phyloP scores from a whole-genome alignment of 2,329 filamentous ascomycete species.

The Fusarium verticillioides region DNA sequence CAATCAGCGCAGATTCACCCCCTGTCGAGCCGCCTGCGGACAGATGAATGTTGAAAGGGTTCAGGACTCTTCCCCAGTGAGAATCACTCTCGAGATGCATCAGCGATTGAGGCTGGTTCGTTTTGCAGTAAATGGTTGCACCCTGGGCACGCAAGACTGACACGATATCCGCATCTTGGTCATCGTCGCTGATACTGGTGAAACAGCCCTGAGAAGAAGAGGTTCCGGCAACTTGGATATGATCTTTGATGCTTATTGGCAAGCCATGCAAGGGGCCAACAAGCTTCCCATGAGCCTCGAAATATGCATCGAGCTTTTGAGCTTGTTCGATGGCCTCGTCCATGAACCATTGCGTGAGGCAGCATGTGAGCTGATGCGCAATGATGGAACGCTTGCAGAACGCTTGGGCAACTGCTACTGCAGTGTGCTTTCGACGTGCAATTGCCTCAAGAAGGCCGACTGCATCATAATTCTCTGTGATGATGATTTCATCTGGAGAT shows the following conservation, averaged over 20 bases:
- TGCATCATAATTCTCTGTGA: not conserved
- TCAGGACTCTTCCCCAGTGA: slow-evolving; percentile 68
- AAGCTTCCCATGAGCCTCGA: not conserved
- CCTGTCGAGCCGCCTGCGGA: slow-evolving; percentile 71
- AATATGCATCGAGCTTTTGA: slow-evolving; percentile 12
- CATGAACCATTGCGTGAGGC: slow-evolving; percentile 36
- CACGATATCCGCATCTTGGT: slow-evolving; percentile 53
- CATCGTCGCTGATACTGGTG: slow-evolving; percentile 17
- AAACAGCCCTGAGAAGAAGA: slow-evolving; percentile 21
- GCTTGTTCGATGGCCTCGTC: slow-evolving; percentile 25
- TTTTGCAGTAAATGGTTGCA: slow-evolving; percentile 75
- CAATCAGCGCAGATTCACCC: slow-evolving; percentile 56
- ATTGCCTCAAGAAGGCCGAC: not conserved
- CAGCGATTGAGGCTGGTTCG: slow-evolving; percentile 67
- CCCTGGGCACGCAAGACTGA: slow-evolving; percentile 68
- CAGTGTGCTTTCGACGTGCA: not conserved
- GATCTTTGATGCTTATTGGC: slow-evolving; percentile 36
- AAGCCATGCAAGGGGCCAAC: slow-evolving; percentile 30
- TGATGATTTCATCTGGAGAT: not conserved
- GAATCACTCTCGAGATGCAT: slow-evolving; percentile 66
- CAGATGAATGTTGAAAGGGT: slow-evolving; percentile 68
- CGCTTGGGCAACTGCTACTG: slow-evolving; percentile 1
- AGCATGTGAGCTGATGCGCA: slow-evolving; percentile 35
- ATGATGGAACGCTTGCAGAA: slow-evolving; percentile 35
- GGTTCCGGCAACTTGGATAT: slow-evolving; percentile 27